Evolutionary conservation across 495 filamentous ascomycete genomes (phyloP), one percentile per base, ranked within the genome.

Genomic region (Tuber borchii): DNA sequence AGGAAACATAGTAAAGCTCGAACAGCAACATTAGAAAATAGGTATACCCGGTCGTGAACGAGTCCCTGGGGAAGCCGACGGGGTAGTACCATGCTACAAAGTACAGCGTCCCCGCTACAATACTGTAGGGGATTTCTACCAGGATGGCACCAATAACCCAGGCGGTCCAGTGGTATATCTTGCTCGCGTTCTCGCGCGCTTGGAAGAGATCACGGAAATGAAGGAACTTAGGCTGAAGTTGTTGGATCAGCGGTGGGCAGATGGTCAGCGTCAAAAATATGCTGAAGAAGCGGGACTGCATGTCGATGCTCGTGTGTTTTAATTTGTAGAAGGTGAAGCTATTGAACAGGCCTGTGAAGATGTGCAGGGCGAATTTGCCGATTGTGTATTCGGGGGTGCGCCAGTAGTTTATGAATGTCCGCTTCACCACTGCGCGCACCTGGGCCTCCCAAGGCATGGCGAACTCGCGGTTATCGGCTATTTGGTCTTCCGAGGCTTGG

Each of bases 41-140:
- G 71, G 73, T 71, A 69, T 76, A 79, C 26, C 79, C 81, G 51
- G 74, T 75, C 45, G 45, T 75, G 81, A 40, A 84, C 74, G 56
- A 84, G 56, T 83, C 76, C 40, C 77, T 76, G 31, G 74, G 80
- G 72, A 83, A 84, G 34, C 80, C 83, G 48, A 87, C 83, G 4
- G 87, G 86, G 79, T 88, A 91, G 84, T 90, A 93, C 84, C 90
- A 93, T 73, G 86, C 83, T 2, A 89, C 87, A 80, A 86, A 92
- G 70, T 87, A 86, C 48, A 91, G 75, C 14, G 90, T 86, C 19
- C 87, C 90, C 1, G 89, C 85, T 17, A 93, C 74, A 46, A 91
- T 85, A 37, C 89, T 87, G 79, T 90, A 94, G 0, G 92, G 91
- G 17, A 94, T 87, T 81, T 94, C 92, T 75, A 90, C 88, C n/a